phyloP scores from a whole-genome alignment of 75 land plant genomes.

The Picea sitchensis region DNA sequence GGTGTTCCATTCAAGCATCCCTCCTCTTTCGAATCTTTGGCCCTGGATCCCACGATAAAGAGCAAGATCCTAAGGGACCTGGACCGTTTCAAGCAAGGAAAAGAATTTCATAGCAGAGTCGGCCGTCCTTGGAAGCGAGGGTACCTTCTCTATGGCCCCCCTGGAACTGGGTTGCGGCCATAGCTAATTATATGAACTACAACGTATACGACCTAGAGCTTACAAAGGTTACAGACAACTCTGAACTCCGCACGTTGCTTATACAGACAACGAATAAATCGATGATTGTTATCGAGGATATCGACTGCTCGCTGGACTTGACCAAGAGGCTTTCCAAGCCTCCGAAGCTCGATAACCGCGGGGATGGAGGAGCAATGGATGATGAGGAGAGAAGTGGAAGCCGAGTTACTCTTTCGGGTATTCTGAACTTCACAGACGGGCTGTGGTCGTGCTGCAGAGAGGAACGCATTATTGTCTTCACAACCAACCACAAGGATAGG shows the following conservation, averaged over 20 bases:
- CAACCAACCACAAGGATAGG: constrained; percentile 64
- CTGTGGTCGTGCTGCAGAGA: constrained; percentile 75
- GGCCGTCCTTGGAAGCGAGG: constrained; percentile 33
- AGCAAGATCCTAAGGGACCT: constrained; percentile 17
- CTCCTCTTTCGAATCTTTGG: constrained; percentile 24
- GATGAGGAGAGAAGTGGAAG: constrained; percentile 21
- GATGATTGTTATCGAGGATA: constrained; percentile 78
- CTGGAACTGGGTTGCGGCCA: constrained; percentile 42
- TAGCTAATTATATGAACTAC: constrained; percentile 26
- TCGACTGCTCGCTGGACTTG: constrained; percentile 64
- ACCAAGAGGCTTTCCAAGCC: constrained; percentile 15
- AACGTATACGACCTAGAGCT: constrained; percentile 31
- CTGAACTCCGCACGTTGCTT: constrained; percentile 17
- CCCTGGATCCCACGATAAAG: constrained; percentile 21
- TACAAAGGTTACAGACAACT: constrained; percentile 22
- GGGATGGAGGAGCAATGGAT: not conserved
- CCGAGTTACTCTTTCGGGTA: constrained; percentile 55
- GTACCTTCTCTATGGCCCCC: constrained; percentile 34
- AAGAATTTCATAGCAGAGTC: constrained; percentile 13
- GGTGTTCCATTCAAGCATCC: constrained; percentile 30
- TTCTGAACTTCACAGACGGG: constrained; percentile 79
- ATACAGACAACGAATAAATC: constrained; percentile 31
- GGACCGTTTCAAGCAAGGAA: constrained; percentile 9
- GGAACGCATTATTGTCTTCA: constrained; percentile 69
- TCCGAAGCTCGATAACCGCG: not conserved